These are phyloP conservation scores for Zoysia pacifica DNA, from an alignment of 176 grass and related monocot genomes.

Conservation along the genomic window DNA sequence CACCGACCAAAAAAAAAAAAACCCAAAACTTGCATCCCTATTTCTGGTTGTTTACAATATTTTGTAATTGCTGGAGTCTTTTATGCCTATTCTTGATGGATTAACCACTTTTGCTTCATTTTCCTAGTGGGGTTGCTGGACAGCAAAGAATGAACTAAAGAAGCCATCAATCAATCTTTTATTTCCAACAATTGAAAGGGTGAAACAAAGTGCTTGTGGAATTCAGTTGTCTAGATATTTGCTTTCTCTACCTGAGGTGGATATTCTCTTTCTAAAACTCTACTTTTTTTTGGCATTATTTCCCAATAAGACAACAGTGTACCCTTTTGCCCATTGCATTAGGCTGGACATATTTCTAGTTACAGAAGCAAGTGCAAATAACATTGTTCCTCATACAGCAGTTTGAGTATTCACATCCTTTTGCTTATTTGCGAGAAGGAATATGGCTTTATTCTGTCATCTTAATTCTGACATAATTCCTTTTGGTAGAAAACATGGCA, in stretches of 20 bases:
- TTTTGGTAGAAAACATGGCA: conserved; percentile 83
- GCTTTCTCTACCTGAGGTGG: conserved; percentile 80
- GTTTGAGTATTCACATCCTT: conserved; percentile 1
- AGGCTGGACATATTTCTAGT: not conserved
- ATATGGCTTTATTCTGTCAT: not conserved
- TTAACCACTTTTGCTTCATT: conserved; percentile 32
- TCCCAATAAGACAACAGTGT: conserved; percentile 11
- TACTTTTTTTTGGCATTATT: conserved; percentile 6
- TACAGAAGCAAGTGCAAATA: conserved; percentile 12
- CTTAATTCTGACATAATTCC: conserved; percentile 12
- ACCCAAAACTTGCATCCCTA: too few relatives aligned
- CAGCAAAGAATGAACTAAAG: conserved; percentile 58
- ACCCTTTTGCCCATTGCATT: conserved; percentile 9
- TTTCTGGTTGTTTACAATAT: conserved; percentile 19
- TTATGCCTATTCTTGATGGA: conserved; percentile 22
- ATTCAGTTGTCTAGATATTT: conserved; percentile 69
- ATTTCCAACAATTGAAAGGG: conserved; percentile 85
- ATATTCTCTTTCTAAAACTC: conserved; percentile 20
- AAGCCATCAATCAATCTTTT: conserved; percentile 73
- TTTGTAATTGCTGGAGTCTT: conserved; percentile 15
- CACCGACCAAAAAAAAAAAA: too few relatives aligned
- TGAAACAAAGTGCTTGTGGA: conserved; percentile 60
- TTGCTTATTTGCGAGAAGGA: not conserved
- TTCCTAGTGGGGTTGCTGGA: conserved; percentile 92
- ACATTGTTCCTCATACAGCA: not conserved